Evolutionary conservation across 495 filamentous ascomycete species (phyloP).

Genomic region (Cairneyella variabilis): DNA sequence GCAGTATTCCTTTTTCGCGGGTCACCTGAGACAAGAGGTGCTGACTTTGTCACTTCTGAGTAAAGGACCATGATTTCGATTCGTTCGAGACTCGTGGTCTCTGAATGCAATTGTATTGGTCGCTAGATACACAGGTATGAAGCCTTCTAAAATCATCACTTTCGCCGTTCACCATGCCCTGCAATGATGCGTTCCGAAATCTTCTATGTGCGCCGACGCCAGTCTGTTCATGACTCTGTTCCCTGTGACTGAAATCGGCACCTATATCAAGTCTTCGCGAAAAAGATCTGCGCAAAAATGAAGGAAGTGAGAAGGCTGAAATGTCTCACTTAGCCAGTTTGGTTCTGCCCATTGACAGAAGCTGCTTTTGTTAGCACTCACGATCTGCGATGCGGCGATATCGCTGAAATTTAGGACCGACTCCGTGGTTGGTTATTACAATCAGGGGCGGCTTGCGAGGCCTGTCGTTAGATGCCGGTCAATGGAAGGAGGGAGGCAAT

Average conservation of each 20-base stretch:
- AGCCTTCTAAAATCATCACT: constrained; percentile 10
- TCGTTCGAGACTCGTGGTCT: constrained; percentile 20
- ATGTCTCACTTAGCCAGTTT: constrained; percentile 15
- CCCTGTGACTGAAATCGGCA: too few species aligned
- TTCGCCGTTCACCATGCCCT: constrained; percentile 14
- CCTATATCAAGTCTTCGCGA: too few species aligned
- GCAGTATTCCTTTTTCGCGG: too few species aligned
- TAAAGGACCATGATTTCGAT: too few species aligned
- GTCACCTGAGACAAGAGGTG: too few species aligned
- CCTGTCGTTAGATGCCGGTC: constrained; percentile 26
- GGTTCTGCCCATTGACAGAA: neutral
- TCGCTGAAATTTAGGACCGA: too few species aligned
- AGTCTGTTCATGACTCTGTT: neutral
- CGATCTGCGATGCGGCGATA: neutral
- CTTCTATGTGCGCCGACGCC: constrained; percentile 12
- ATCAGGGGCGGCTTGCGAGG: neutral
- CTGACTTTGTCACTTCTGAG: too few species aligned
- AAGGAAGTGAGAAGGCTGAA: constrained; percentile 4
- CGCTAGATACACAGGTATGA: constrained; percentile 17
- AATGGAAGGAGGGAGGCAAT: constrained; percentile 12
- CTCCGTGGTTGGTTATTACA: neutral
- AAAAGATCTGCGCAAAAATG: constrained; percentile 1
- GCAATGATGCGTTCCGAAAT: neutral
- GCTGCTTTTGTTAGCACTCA: constrained; percentile 8
- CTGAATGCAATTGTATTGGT: constrained; percentile 24